Base-by-base conservation (phyloP, 306 rosid genomes). In the Vigna radiata region DNA sequence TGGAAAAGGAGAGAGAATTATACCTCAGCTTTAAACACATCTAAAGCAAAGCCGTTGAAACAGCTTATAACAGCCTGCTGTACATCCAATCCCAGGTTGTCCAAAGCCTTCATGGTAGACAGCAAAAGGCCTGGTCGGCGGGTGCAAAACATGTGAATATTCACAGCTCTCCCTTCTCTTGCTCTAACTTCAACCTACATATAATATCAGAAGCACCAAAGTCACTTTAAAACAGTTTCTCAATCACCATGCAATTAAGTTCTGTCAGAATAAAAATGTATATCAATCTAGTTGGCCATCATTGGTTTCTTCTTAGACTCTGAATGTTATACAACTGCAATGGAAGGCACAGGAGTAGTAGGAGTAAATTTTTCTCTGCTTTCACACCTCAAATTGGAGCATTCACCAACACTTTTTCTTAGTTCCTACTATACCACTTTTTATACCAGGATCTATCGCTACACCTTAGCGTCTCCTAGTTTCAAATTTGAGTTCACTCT, bases 1-100 rank as follows among this genome's bases (percentile, higher is more conserved):
- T 21, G 80, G 72, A 29, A 60, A 17, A 14, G 46, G 47, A 56
- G 59, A 76, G 78, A 80, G 44, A 74, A 73, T 19, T 54, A 64
- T 85, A 95, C 99, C 97, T 95, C 97, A 23, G 99, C 97, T 58
- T 93, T 89, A 88, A 95, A 95, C 47, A 95, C 88, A 63, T 95
- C 99, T 77, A 95, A 84, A 76, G 99, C 99, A 75, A 95, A 95
- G 27, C 97, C 99, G 76, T 95, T 92, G 84, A 95, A 95, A 86
- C 99, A 95, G 79, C 99, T 95, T 62, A 95, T 92, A 41, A 95
- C 99, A 63, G 99, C 99, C 67, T 95, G 99, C 79, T 95, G 99
- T 81, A 95, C 87, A 79, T 95, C 99, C 86, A 95, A 76, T 54
- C 99, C 99, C 3, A 95, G 93, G 86, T 77, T 89, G 64, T 95